phyloP scores from a whole-genome alignment of 257 asterid species.

The Penstemon davidsonii region DNA sequence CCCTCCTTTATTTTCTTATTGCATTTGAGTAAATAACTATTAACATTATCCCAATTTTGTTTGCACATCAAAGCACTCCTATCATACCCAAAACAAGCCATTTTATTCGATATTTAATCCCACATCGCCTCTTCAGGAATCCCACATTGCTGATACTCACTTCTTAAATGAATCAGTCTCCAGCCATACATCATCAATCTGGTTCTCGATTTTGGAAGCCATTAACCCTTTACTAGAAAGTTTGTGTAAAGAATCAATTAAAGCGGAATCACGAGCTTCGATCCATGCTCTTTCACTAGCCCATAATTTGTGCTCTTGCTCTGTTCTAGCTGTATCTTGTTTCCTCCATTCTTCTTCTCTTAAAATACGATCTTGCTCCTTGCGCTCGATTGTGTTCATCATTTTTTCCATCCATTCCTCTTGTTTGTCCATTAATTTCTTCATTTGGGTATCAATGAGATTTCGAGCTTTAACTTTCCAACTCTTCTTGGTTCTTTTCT shows the following conservation, averaged over 20 bases:
- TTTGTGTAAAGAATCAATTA: constrained; percentile 62
- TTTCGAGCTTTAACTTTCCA: constrained; percentile 72
- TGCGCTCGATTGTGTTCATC: constrained; percentile 71
- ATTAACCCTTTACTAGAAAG: constrained; percentile 41
- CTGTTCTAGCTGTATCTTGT: constrained; percentile 64
- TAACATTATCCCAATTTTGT: constrained; percentile 63
- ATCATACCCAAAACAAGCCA: constrained; percentile 67
- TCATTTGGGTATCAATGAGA: constrained; percentile 72
- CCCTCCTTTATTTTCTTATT: constrained; percentile 60
- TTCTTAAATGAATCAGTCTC: constrained; percentile 58
- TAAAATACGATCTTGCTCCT: constrained; percentile 67
- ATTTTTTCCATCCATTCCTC: constrained; percentile 85
- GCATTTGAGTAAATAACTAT: constrained; percentile 51
- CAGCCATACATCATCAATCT: constrained; percentile 47
- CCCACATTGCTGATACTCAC: constrained; percentile 39
- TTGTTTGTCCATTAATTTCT: constrained; percentile 74
- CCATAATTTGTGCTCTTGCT: constrained; percentile 78
- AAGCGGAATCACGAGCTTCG: constrained; percentile 65
- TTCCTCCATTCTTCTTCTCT: constrained; percentile 88
- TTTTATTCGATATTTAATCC: constrained; percentile 66
- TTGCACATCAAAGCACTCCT: constrained; percentile 60
- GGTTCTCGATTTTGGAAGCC: constrained; percentile 24
- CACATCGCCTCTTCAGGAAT: constrained; percentile 50
- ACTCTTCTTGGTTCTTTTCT: constrained; percentile 38
- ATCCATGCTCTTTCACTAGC: constrained; percentile 85